Percentiles rank a stretch among this genome's conserved stretches.
phyloP scores from a whole-genome alignment of 352 stramenopile species.

The Pseudoperonospora humuli region DNA sequence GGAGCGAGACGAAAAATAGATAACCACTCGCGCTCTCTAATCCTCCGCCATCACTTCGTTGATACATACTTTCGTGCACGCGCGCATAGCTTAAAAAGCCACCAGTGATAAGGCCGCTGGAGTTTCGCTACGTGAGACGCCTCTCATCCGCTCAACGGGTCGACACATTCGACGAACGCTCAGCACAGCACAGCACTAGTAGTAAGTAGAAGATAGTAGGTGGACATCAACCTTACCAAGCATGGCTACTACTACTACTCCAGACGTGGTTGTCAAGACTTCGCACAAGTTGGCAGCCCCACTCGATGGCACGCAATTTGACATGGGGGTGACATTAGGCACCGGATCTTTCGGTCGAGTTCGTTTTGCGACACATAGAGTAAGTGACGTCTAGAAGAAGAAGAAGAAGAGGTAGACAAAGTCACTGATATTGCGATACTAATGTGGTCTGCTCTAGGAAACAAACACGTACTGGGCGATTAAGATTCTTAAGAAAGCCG shows the following conservation, averaged over 20 bases:
- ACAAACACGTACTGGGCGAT: constrained; percentile 92
- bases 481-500: constrained; percentile 96
- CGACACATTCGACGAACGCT: constrained; percentile 19
- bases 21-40: constrained; percentile 11
- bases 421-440: not conserved
- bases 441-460: constrained; percentile 30
- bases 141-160: constrained; percentile 7
- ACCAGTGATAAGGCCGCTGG: constrained; percentile 17
- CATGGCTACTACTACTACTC: constrained; percentile 24
- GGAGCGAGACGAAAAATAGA: constrained; percentile 9
- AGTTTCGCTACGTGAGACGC: constrained; percentile 22
- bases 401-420: not conserved
- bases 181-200: constrained; percentile 8
- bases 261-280: constrained; percentile 23
- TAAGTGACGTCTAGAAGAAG: constrained; percentile 16
- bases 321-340: constrained; percentile 93
- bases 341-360: constrained; percentile 96
- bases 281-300: constrained; percentile 52
- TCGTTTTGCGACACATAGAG: constrained; percentile 93
- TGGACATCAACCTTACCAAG: not conserved
- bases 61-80: constrained; percentile 15
- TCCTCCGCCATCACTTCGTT: constrained; percentile 6
- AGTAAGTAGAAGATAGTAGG: no score
- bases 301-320: constrained; percentile 86
- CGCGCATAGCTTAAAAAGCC: constrained; percentile 29